Evolutionary conservation across 768 basidiomycete genomes (phyloP).

Genomic region (Coprinellus micaceus): DNA sequence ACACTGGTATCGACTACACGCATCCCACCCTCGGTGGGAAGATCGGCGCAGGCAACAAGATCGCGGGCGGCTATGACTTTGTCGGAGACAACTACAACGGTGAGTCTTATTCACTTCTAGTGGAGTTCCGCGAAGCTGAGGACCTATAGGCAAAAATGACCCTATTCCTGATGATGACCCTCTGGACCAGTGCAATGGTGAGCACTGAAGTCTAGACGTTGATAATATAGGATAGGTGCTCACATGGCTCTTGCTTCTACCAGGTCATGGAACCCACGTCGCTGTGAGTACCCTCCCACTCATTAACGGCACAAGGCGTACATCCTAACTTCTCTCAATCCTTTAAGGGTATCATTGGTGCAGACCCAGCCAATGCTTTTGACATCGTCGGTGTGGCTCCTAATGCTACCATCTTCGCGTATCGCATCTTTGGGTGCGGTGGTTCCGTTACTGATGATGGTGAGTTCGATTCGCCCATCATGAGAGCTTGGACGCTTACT

Average conservation of each 20-base stretch:
- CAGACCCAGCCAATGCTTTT: constrained; percentile 55
- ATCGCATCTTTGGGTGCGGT: constrained; percentile 60
- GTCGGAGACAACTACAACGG: constrained; percentile 55
- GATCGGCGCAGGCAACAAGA: constrained; percentile 49
- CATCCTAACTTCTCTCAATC: not conserved
- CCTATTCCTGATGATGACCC: constrained; percentile 52
- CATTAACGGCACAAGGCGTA: not conserved
- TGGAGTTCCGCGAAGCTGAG: not conserved
- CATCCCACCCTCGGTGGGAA: constrained; percentile 53
- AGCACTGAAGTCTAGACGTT: not conserved
- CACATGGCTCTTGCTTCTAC: not conserved
- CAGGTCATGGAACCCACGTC: constrained; percentile 53
- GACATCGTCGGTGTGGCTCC: constrained; percentile 72
- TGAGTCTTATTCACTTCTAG: constrained; percentile 10
- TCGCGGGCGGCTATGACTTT: constrained; percentile 53
- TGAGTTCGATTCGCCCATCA: constrained; percentile 21
- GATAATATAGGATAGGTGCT: not conserved
- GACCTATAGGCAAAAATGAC: constrained; percentile 34
- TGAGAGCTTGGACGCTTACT: not conserved
- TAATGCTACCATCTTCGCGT: constrained; percentile 49
- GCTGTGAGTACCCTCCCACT: constrained; percentile 30
- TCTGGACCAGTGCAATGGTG: constrained; percentile 46
- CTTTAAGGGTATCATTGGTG: constrained; percentile 55
- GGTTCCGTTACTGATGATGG: constrained; percentile 51
- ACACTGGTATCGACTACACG: constrained; percentile 48